phyloP scores from a whole-genome alignment of 2,329 filamentous ascomycete species.

The Fusarium avenaceum region DNA sequence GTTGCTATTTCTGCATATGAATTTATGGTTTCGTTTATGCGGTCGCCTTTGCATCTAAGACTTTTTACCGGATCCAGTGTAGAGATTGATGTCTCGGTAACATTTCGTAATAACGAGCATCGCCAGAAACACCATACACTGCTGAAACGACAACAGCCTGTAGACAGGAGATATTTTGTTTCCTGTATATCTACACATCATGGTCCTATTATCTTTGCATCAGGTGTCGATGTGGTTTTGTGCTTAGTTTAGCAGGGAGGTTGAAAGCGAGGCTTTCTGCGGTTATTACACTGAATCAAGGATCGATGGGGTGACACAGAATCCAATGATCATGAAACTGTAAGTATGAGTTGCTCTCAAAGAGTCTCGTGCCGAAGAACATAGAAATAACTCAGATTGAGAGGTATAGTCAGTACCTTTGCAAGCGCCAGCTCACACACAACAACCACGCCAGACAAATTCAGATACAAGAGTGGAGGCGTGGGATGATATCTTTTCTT shows the following conservation, averaged over 20 bases:
- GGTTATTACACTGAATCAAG: not conserved
- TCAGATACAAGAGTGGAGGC: not conserved
- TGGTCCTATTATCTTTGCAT: not conserved
- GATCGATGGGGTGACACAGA: not conserved
- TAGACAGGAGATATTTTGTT: no score
- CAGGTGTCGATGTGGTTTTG: not conserved
- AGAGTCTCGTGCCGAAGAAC: not conserved
- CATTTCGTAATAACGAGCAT: no score
- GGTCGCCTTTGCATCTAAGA: no score
- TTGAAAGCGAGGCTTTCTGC: not conserved
- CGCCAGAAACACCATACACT: no score
- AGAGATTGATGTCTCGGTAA: no score
- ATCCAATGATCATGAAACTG: not conserved
- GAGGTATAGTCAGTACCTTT: not conserved
- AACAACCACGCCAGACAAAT: not conserved
- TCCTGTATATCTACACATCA: no score
- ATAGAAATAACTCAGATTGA: not conserved
- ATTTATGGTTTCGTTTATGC: no score
- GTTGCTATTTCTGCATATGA: no score
- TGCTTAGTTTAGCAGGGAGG: not conserved
- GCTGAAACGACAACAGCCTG: no score
- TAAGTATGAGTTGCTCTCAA: not conserved
- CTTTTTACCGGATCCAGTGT: no score
- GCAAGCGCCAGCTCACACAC: not conserved
- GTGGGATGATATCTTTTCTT: constrained; percentile 30